A percentile compares a stretch with the other conserved stretches of the same genome.
These are phyloP conservation scores for Sarocladiaceae sp. DNA, from an alignment of 2,329 filamentous ascomycete genomes.

Conservation along the genomic window DNA sequence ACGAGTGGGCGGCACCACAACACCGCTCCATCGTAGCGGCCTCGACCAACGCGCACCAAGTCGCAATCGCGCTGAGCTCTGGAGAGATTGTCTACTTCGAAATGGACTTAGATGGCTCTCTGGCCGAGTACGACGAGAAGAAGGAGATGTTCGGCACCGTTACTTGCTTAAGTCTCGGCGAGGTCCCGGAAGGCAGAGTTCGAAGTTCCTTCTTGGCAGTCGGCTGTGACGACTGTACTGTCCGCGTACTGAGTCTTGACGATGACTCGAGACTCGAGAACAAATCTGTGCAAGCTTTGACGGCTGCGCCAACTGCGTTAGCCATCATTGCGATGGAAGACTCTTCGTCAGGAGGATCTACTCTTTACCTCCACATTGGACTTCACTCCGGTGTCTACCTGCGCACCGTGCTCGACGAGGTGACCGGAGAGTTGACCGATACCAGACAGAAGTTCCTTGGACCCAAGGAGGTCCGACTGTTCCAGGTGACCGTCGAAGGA, in stretches of 20 bases:
- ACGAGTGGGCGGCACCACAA: constrained; percentile 90
- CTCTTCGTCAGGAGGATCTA: constrained; percentile 81
- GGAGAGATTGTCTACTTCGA: constrained; percentile 98
- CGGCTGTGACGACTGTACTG: constrained; percentile 93
- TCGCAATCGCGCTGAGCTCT: constrained; percentile 89
- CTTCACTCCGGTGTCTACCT: constrained; percentile 95
- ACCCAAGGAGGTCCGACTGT: constrained; percentile 83
- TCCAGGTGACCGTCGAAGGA: constrained; percentile 82
- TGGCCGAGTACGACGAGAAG: constrained; percentile 93
- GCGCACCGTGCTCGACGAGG: constrained; percentile 88
- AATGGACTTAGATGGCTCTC: constrained; percentile 84
- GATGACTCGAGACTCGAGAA: constrained; percentile 87
- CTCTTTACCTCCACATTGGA: constrained; percentile 92
- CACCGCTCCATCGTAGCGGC: constrained; percentile 95
- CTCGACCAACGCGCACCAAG: constrained; percentile 87
- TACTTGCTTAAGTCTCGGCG: constrained; percentile 88
- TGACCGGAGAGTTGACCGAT: constrained; percentile 92
- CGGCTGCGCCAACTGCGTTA: constrained; percentile 81
- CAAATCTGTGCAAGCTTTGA: constrained; percentile 91
- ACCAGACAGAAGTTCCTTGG: constrained; percentile 93
- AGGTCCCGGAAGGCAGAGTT: constrained; percentile 84
- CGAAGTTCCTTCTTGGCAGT: constrained; percentile 93
- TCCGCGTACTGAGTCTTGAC: constrained; percentile 85
- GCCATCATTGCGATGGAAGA: constrained; percentile 96
- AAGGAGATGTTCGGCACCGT: constrained; percentile 94